Evolutionary conservation across 257 asterid species (phyloP).

Genomic region (Solanum chiquidenum): DNA sequence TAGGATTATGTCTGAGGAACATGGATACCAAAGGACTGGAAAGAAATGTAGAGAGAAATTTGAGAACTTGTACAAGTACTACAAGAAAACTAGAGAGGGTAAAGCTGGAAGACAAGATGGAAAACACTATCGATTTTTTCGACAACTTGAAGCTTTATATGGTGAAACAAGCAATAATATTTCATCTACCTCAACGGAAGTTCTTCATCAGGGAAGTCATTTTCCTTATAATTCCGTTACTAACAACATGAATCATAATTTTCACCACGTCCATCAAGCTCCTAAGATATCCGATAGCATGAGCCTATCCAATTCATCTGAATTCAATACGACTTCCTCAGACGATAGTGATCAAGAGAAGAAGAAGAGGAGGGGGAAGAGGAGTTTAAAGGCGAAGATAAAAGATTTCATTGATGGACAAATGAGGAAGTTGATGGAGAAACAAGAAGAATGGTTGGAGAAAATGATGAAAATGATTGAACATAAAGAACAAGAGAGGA

Average conservation of each 20-base stretch:
- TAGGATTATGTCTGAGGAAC: conserved; percentile 93
- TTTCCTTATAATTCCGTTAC: neutral
- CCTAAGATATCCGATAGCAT: conserved; percentile 57
- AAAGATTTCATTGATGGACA: conserved; percentile 57
- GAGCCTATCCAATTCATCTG: conserved; percentile 65
- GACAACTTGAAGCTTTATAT: conserved; percentile 97
- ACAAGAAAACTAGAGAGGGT: conserved; percentile 95
- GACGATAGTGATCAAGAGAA: conserved; percentile 26
- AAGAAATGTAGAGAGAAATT: conserved; percentile 97
- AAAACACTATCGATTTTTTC: conserved; percentile 81
- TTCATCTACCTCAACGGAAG: conserved; percentile 19
- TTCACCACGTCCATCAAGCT: neutral
- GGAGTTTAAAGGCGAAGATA: conserved; percentile 55
- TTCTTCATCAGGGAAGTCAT: neutral
- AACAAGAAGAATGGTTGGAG: conserved; percentile 83
- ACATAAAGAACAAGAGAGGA: conserved; percentile 68
- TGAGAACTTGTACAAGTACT: conserved; percentile 89
- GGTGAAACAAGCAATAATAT: conserved; percentile 38
- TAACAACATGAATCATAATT: neutral
- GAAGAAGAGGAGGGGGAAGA: conserved; percentile 32
- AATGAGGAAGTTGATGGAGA: conserved; percentile 80
- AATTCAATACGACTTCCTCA: conserved; percentile 46
- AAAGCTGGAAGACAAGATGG: conserved; percentile 98
- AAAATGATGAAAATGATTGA: conserved; percentile 71
- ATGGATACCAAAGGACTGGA: conserved; percentile 91